A percentile compares a stretch with the other conserved stretches of the same genome.
phyloP scores from a whole-genome alignment of 1,284 basidiomycete genomes.

The Garcileccinum viscosum region DNA sequence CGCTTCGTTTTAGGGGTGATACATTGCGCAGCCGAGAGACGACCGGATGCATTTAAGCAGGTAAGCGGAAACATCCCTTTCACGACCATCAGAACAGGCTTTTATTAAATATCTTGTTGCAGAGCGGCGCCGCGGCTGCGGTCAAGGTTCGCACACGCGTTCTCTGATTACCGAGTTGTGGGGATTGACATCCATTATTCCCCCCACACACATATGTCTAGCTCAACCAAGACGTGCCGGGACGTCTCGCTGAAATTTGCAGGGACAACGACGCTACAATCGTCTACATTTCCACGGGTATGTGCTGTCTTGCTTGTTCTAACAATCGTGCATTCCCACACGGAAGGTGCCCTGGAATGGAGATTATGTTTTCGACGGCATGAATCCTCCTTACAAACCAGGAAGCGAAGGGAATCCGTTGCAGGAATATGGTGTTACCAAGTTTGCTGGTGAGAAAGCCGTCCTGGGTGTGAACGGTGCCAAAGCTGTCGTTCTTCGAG shows the following conservation, averaged over 20 bases:
- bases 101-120: slow-evolving; percentile 2
- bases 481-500: slow-evolving; percentile 69
- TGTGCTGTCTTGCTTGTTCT: slow-evolving; percentile 13
- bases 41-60: slow-evolving; percentile 84
- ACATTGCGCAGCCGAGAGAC: slow-evolving; percentile 84
- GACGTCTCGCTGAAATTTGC: slow-evolving; percentile 64
- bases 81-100: neutral
- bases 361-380: slow-evolving; percentile 90
- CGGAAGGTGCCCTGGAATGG: slow-evolving; percentile 12
- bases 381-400: slow-evolving; percentile 78
- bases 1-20: slow-evolving; percentile 78
- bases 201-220: slow-evolving; percentile 36
- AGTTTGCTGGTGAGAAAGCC: slow-evolving; percentile 76
- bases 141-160: slow-evolving; percentile 50
- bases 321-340: slow-evolving; percentile 17
- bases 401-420: slow-evolving; percentile 72
- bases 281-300: slow-evolving; percentile 81
- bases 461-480: slow-evolving; percentile 62
- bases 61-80: slow-evolving; percentile 43
- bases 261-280: slow-evolving; percentile 62
- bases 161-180: neutral
- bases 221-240: slow-evolving; percentile 75
- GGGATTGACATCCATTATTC: neutral
- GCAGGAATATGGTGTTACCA: slow-evolving; percentile 79
- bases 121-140: slow-evolving; percentile 66